phyloP scores from a whole-genome alignment of 192 early-diverging fungal genomes.

The Umbelopsis ramanniana region DNA sequence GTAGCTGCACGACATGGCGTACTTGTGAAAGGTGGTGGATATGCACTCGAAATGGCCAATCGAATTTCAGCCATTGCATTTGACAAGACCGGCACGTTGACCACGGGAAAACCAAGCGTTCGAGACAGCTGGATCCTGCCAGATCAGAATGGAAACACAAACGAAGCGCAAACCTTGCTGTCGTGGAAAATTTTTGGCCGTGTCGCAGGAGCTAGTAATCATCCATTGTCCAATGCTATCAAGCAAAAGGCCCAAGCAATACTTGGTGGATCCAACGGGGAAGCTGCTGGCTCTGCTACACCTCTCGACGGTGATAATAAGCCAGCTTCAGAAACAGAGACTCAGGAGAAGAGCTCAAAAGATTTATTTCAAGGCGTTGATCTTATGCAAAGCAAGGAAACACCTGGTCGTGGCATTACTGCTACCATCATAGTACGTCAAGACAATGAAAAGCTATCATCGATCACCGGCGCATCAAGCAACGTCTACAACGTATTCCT shows the following conservation, averaged over 20 bases:
- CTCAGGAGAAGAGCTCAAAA: not conserved
- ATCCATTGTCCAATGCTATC: conserved; percentile 73
- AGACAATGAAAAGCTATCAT: conserved; percentile 20
- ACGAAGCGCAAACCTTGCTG: conserved; percentile 20
- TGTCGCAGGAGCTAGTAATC: conserved; percentile 62
- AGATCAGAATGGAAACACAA: not conserved
- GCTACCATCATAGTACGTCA: conserved; percentile 47
- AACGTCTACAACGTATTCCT: conserved; percentile 54
- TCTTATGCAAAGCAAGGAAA: conserved; percentile 60
- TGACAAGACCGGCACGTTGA: conserved; percentile 89
- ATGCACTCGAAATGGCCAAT: conserved; percentile 69
- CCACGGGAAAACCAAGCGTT: conserved; percentile 68
- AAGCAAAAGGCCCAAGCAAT: conserved; percentile 27
- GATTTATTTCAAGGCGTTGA: conserved; percentile 48
- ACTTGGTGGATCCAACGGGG: not conserved
- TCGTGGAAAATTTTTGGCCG: conserved; percentile 51
- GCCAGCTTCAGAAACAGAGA: conserved; percentile 11
- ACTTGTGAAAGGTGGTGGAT: conserved; percentile 76
- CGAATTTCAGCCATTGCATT: conserved; percentile 68
- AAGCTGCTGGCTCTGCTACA: not conserved
- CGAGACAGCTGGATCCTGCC: conserved; percentile 30
- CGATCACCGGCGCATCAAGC: conserved; percentile 32
- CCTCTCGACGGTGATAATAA: conserved; percentile 24
- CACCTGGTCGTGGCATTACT: conserved; percentile 66
- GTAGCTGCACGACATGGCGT: conserved; percentile 67